Conservation (phyloP, 208 protist species). For the Trypanosomatidae sp. region DNA sequence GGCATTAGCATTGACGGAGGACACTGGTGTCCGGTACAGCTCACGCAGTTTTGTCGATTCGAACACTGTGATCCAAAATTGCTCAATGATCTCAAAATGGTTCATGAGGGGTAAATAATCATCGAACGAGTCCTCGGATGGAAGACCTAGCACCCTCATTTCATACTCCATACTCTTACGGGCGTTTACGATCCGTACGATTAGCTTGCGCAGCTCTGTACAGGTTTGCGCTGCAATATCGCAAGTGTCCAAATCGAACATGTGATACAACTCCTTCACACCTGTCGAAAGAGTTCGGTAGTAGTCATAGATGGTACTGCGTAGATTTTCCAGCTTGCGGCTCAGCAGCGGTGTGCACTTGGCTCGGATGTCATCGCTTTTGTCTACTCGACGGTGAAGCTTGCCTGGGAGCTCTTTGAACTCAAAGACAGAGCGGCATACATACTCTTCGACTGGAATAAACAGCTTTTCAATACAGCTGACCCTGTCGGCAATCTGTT, state of each 20-base stretch:
- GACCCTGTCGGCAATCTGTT: constrained; percentile 50
- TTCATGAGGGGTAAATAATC: constrained; percentile 55
- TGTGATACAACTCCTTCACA: constrained; percentile 77
- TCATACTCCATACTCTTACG: constrained; percentile 65
- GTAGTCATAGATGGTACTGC: constrained; percentile 42
- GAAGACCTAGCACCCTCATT: constrained; percentile 45
- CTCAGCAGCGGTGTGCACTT: constrained; percentile 54
- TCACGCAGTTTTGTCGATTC: constrained; percentile 57
- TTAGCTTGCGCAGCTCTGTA: constrained; percentile 66
- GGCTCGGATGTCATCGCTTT: constrained; percentile 32
- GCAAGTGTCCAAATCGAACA: constrained; percentile 85
- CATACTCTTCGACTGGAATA: constrained; percentile 52
- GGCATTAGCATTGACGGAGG: constrained; percentile 43
- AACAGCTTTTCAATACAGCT: constrained; percentile 65
- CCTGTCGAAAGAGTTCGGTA: constrained; percentile 69
- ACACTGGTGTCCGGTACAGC: constrained; percentile 76
- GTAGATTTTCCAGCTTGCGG: constrained; percentile 51
- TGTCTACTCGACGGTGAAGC: constrained; percentile 30
- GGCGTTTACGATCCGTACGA: constrained; percentile 43
- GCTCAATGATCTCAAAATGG: constrained; percentile 81
- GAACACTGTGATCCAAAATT: constrained; percentile 80
- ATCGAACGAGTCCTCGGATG: constrained; percentile 56
- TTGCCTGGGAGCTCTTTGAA: constrained; percentile 65
- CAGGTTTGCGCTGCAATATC: constrained; percentile 90
- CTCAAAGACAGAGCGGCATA: constrained; percentile 56